Conservation (phyloP, 306 rosid species). For the Lablab purpureus region DNA sequence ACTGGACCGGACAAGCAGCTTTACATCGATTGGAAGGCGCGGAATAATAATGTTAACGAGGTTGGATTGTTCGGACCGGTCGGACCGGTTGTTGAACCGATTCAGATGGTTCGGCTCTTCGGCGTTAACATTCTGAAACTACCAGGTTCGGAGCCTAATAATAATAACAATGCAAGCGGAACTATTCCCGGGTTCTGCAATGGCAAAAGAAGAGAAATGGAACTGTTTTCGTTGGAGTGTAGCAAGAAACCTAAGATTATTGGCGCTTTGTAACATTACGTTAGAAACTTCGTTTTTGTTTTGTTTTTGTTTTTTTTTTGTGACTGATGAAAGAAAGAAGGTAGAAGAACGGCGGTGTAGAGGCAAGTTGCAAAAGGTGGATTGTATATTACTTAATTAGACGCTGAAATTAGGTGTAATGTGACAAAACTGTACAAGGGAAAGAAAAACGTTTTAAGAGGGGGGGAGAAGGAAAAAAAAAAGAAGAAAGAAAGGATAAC, state of each 20-base stretch:
- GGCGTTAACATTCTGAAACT: slow-evolving; percentile 90
- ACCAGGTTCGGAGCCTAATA: slow-evolving; percentile 48
- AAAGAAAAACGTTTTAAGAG: slow-evolving; percentile 6
- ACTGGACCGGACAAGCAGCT: slow-evolving; percentile 81
- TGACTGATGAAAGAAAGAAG: slow-evolving; percentile 40
- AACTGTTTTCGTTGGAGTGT: slow-evolving; percentile 67
- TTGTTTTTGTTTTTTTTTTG: slow-evolving; percentile 39
- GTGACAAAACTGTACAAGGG: slow-evolving; percentile 38
- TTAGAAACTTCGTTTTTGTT: not conserved
- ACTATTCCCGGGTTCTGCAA: slow-evolving; percentile 52
- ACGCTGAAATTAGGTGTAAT: slow-evolving; percentile 59
- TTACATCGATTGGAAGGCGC: slow-evolving; percentile 72
- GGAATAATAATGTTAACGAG: not conserved
- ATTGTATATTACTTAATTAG: slow-evolving; percentile 65
- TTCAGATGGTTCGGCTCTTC: slow-evolving; percentile 81
- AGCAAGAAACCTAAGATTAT: slow-evolving; percentile 84
- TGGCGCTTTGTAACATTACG: slow-evolving; percentile 79
- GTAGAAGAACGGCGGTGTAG: slow-evolving; percentile 38
- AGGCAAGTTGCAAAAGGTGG: slow-evolving; percentile 57
- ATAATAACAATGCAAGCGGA: slow-evolving; percentile 19
- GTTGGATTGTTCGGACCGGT: slow-evolving; percentile 41
- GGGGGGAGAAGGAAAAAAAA: not conserved
- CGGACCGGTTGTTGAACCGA: slow-evolving; percentile 63
- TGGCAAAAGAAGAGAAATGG: slow-evolving; percentile 83
- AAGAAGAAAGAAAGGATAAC: slow-evolving; percentile 36